phyloP scores from a whole-genome alignment of 2,329 filamentous ascomycete species.

The Xylariomycetidae sp. region DNA sequence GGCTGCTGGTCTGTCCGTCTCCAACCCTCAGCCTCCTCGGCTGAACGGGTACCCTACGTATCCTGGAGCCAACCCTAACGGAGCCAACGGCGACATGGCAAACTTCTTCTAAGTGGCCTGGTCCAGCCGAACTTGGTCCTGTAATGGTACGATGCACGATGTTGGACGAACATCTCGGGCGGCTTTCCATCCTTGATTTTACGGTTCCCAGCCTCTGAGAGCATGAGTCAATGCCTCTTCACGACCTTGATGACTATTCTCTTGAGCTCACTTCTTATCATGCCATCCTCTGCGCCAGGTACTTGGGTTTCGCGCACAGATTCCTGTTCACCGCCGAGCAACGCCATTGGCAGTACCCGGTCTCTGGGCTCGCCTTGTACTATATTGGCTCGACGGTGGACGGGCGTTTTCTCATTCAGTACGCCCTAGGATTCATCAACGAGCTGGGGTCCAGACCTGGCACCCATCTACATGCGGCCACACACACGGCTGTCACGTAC shows the following conservation, averaged over 20 bases:
- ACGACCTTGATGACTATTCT: conserved; percentile 28
- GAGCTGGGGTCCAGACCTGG: conserved; percentile 9
- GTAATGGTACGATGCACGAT: conserved; percentile 27
- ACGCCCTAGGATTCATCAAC: conserved; percentile 10
- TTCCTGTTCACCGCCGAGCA: conserved; percentile 16
- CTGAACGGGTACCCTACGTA: conserved; percentile 23
- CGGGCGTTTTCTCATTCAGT: conserved; percentile 11
- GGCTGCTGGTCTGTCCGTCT: conserved; percentile 25
- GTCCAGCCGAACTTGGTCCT: conserved; percentile 12
- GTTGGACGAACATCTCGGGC: conserved; percentile 19
- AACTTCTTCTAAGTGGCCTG: conserved; percentile 24
- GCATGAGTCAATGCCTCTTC: conserved; percentile 26
- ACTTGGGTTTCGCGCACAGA: conserved; percentile 11
- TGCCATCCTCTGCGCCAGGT: conserved; percentile 15
- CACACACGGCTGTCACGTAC: conserved; percentile 21
- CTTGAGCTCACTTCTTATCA: conserved; percentile 11
- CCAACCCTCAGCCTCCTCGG: conserved; percentile 19
- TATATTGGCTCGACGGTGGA: conserved; percentile 24
- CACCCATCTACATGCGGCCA: conserved; percentile 9
- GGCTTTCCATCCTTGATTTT: conserved; percentile 14
- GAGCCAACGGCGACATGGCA: conserved; percentile 11
- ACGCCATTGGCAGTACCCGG: conserved; percentile 14
- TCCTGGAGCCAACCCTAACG: conserved; percentile 17
- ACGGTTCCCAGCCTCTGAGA: conserved; percentile 19
- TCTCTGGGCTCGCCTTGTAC: conserved; percentile 24